Percentiles rank a stretch among this genome's conserved stretches.
phyloP scores from a whole-genome alignment of 495 filamentous ascomycete species.

The Amniculicola lignicola region DNA sequence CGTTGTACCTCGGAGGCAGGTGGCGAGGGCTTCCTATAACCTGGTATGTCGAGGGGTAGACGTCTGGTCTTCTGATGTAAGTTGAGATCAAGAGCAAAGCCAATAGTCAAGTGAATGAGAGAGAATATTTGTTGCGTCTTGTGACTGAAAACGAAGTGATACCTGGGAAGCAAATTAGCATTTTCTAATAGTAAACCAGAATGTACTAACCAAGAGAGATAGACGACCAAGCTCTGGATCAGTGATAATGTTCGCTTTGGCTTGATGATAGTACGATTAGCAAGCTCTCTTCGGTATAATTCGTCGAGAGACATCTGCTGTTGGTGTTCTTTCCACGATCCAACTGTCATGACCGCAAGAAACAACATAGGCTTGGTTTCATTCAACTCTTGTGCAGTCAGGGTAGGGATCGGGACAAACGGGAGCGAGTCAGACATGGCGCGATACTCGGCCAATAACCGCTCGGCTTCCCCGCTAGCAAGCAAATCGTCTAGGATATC shows the following conservation, averaged over 20 bases:
- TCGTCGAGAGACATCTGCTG: constrained; percentile 13
- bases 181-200: no score
- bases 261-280: constrained; percentile 20
- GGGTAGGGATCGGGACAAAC: constrained; percentile 15
- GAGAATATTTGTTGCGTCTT: constrained; percentile 23
- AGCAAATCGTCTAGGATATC: constrained; percentile 5
- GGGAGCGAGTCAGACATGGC: constrained; percentile 17
- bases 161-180: neutral
- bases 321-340: constrained; percentile 21
- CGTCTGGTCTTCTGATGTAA: constrained; percentile 12
- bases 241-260: constrained; percentile 26
- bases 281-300: constrained; percentile 18
- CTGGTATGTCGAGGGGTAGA: neutral
- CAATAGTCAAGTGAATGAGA: constrained; percentile 21
- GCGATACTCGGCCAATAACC: constrained; percentile 16
- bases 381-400: constrained; percentile 4
- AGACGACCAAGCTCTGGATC: constrained; percentile 24
- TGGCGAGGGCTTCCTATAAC: neutral
- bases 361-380: constrained; percentile 20
- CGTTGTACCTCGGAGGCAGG: constrained; percentile 18
- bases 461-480: constrained; percentile 9
- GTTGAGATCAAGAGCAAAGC: constrained; percentile 18
- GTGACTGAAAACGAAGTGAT: constrained; percentile 29
- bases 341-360: constrained; percentile 19
- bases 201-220: constrained; percentile 18